These are phyloP conservation scores for Cercophora samala DNA, from an alignment of 495 filamentous ascomycete species.

Conservation along the genomic window DNA sequence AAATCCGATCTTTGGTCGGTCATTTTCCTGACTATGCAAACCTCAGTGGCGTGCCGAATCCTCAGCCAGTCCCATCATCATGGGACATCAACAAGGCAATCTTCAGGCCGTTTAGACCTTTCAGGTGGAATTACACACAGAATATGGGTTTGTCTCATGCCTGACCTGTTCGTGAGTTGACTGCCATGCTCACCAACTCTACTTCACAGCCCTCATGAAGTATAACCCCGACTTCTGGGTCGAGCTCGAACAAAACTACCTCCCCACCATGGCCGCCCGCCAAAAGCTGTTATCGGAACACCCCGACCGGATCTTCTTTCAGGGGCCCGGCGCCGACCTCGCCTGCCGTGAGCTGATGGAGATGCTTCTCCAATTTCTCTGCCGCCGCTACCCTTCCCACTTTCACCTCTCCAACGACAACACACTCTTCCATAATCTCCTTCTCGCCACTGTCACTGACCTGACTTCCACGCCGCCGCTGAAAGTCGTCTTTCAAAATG, in stretches of 20 bases:
- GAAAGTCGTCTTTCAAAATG: slow-evolving; percentile 70
- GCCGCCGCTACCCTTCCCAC: slow-evolving; percentile 73
- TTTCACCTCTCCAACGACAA: slow-evolving; percentile 63
- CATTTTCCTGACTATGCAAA: slow-evolving; percentile 81
- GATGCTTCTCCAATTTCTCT: slow-evolving; percentile 76
- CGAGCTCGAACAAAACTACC: slow-evolving; percentile 79
- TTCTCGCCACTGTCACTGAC: slow-evolving; percentile 63
- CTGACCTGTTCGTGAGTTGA: neutral
- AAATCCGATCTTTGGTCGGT: slow-evolving; percentile 65
- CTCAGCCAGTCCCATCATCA: slow-evolving; percentile 55
- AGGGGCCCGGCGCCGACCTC: slow-evolving; percentile 66
- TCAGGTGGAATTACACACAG: slow-evolving; percentile 86
- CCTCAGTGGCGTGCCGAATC: slow-evolving; percentile 75
- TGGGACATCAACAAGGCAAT: slow-evolving; percentile 63
- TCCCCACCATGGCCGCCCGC: slow-evolving; percentile 65
- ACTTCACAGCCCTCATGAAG: slow-evolving; percentile 64
- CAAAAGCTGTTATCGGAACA: slow-evolving; percentile 63
- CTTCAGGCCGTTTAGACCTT: slow-evolving; percentile 73
- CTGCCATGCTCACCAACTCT: slow-evolving; percentile 1
- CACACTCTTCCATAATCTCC: slow-evolving; percentile 63
- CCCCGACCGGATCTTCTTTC: slow-evolving; percentile 61
- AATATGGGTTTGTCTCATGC: slow-evolving; percentile 72
- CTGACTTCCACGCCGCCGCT: slow-evolving; percentile 65
- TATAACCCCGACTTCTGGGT: slow-evolving; percentile 89
- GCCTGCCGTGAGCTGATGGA: slow-evolving; percentile 91